Conservation (phyloP, 176 grass and related monocot species). For the Miscanthus lutarioriparius region DNA sequence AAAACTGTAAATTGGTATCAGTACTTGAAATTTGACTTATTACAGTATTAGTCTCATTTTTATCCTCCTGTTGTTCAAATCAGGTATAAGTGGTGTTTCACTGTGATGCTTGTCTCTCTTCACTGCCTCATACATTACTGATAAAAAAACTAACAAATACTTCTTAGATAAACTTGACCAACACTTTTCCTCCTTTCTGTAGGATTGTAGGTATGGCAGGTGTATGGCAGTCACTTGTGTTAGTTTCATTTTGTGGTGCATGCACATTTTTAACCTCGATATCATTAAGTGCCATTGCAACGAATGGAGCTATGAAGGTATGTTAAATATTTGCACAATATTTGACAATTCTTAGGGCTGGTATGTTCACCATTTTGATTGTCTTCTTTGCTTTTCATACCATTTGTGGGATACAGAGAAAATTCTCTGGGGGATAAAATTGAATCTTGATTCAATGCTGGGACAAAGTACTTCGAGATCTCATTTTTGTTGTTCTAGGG, state of each 20-base stretch:
- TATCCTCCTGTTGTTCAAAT: constrained; percentile 18
- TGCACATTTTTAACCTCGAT: constrained; percentile 94
- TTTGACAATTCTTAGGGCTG: constrained; percentile 19
- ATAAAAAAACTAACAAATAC: constrained; percentile 12
- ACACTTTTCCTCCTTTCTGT: constrained; percentile 40
- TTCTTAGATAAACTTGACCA: constrained; percentile 1
- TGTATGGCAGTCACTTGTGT: constrained; percentile 74
- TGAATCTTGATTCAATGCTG: constrained; percentile 5
- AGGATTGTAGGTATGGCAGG: constrained; percentile 99
- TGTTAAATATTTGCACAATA: not conserved
- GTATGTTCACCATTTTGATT: not conserved
- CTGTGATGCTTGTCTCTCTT: constrained; percentile 30
- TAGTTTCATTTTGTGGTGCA: constrained; percentile 86
- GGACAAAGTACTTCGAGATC: constrained; percentile 9
- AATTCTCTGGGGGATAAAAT: constrained; percentile 1
- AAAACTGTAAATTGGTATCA: not conserved
- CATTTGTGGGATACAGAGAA: not conserved
- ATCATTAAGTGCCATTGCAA: constrained; percentile 99
- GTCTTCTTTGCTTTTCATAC: constrained; percentile 17
- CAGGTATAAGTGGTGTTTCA: constrained; percentile 24
- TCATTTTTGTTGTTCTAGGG: not conserved
- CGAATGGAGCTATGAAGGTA: constrained; percentile 99
- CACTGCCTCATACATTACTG: not conserved
- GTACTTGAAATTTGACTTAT: constrained; percentile 22
- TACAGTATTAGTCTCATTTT: not conserved